Percentiles rank a stretch among this genome's conserved stretches.
Evolutionary conservation across 2,329 filamentous ascomycete genomes (phyloP).

Genomic region (Colletotrichum higginsianum): DNA sequence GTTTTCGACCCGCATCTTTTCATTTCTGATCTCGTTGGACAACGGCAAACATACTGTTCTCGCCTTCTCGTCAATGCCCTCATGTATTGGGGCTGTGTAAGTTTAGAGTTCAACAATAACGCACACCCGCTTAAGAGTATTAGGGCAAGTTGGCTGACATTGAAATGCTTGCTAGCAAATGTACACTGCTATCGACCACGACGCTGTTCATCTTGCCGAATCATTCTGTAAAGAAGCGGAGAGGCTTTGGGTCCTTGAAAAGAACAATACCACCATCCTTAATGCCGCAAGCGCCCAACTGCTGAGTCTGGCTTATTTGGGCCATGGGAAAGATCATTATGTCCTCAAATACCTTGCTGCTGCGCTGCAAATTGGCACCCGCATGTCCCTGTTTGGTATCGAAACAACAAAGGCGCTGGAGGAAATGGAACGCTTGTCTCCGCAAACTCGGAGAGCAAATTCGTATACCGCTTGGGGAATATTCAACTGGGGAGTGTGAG

Average conservation of each 20-base stretch:
- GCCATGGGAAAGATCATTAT: conserved; percentile 53
- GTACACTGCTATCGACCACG: conserved; percentile 48
- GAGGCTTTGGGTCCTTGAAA: conserved; percentile 45
- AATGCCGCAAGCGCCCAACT: conserved; percentile 52
- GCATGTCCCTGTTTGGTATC: conserved; percentile 50
- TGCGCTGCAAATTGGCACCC: conserved; percentile 49
- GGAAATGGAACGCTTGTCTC: conserved; percentile 35
- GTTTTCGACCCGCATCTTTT: conserved; percentile 54
- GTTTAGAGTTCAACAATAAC: conserved; percentile 34
- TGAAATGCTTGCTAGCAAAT: conserved; percentile 49
- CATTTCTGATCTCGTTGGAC: conserved; percentile 50
- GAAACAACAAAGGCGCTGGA: conserved; percentile 9
- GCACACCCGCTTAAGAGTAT: no score
- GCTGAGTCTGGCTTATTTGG: conserved; percentile 53
- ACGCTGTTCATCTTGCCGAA: neutral
- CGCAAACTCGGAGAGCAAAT: conserved; percentile 24
- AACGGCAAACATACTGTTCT: conserved; percentile 49
- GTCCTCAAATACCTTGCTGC: conserved; percentile 50
- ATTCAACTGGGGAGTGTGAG: conserved; percentile 58
- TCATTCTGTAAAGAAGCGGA: conserved; percentile 47
- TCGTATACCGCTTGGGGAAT: conserved; percentile 49
- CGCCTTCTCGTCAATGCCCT: conserved; percentile 53
- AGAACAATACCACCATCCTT: conserved; percentile 38
- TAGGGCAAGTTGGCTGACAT: neutral
- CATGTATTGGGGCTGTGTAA: conserved; percentile 54